A percentile compares a stretch with the other conserved stretches of the same genome.
phyloP scores from a whole-genome alignment of 2,329 filamentous ascomycete genomes.

The Macroventuria anomochaeta region DNA sequence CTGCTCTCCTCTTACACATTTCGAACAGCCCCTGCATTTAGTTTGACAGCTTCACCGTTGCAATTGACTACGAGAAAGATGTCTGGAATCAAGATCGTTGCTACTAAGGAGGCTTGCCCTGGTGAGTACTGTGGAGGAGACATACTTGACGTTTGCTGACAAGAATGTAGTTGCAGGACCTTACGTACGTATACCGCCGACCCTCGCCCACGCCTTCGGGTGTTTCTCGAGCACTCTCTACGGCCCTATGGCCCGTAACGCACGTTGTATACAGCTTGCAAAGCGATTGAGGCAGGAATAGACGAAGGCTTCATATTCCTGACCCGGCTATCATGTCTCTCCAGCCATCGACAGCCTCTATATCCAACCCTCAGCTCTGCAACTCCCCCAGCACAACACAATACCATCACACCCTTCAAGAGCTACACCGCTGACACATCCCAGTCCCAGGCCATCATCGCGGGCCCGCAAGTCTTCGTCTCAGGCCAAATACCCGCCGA shows the following conservation, averaged over 20 bases:
- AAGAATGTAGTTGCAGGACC: slow-evolving; percentile 48
- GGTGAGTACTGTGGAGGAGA: slow-evolving; percentile 41
- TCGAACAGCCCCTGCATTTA: not conserved
- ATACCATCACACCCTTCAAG: not conserved
- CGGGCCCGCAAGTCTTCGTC: slow-evolving; percentile 71
- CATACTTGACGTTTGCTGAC: slow-evolving; percentile 15
- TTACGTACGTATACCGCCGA: slow-evolving; percentile 47
- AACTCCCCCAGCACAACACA: not conserved
- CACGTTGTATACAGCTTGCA: not conserved
- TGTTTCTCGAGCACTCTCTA: no score
- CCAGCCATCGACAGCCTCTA: not conserved
- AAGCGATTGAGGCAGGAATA: not conserved
- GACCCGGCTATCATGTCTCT: no score
- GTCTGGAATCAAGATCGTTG: slow-evolving; percentile 54
- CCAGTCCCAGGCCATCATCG: slow-evolving; percentile 67
- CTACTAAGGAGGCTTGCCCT: slow-evolving; percentile 52
- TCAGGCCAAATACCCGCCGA: slow-evolving; percentile 80
- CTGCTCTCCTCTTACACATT: not conserved
- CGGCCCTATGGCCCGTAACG: no score
- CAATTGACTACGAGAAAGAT: slow-evolving; percentile 36
- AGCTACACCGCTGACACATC: not conserved
- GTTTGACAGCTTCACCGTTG: not conserved
- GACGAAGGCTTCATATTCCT: not conserved
- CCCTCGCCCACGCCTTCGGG: not conserved
- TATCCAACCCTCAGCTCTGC: no score